A percentile compares a stretch with the other conserved stretches of the same genome.
Evolutionary conservation across 441 rosid genomes (phyloP).

Genomic region (Populus hybrid): DNA sequence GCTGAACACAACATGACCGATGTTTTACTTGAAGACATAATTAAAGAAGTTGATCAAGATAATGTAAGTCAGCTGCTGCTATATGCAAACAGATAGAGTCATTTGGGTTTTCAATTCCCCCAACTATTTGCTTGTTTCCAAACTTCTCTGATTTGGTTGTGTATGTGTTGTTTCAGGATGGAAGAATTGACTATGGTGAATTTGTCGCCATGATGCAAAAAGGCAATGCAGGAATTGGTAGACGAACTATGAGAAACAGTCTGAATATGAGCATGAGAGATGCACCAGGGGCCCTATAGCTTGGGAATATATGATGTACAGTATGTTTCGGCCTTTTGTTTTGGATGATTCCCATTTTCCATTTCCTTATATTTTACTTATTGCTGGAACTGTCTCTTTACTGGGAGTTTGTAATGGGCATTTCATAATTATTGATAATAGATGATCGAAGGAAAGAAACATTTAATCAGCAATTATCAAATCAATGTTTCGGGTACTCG

Average conservation of each 20-base stretch:
- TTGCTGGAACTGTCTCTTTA: background rate
- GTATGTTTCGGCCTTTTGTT: constrained; percentile 16
- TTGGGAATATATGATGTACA: constrained; percentile 22
- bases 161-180: constrained; percentile 55
- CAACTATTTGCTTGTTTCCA: background rate
- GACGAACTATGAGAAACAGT: constrained; percentile 92
- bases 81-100: background rate
- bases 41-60: constrained; percentile 94
- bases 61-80: constrained; percentile 47
- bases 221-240: constrained; percentile 85
- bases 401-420: background rate
- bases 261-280: constrained; percentile 92
- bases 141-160: background rate
- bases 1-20: constrained; percentile 88
- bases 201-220: constrained; percentile 99
- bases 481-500: background rate
- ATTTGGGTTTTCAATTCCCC: background rate
- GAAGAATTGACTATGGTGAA: constrained; percentile 90
- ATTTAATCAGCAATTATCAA: background rate
- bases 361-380: background rate
- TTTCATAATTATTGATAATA: background rate
- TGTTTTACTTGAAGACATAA: constrained; percentile 84
- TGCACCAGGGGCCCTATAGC: constrained; percentile 41
- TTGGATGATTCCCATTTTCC: background rate
- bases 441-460: background rate